Conservation (phyloP, 768 basidiomycete genomes). For the Russula virescens region DNA sequence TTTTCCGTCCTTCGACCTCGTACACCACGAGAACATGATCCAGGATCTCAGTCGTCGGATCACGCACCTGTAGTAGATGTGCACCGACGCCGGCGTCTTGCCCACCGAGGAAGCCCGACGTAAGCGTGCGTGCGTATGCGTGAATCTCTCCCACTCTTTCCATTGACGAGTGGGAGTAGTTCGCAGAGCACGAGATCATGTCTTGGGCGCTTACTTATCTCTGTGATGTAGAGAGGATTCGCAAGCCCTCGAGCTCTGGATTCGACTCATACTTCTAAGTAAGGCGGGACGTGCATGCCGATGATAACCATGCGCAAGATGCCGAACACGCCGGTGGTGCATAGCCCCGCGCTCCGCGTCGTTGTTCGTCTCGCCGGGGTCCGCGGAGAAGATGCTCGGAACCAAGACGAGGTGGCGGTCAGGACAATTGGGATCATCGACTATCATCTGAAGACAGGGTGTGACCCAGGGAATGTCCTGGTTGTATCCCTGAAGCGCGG, state of each 20-base stretch:
- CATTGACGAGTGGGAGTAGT: not conserved
- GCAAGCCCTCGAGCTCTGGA: not conserved
- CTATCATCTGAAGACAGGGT: constrained; percentile 7
- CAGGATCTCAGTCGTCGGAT: not conserved
- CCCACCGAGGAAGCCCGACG: not conserved
- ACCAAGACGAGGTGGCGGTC: constrained; percentile 2
- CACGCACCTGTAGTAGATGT: not conserved
- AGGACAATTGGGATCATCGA: constrained; percentile 14
- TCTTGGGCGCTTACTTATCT: constrained; percentile 13
- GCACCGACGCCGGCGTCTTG: not conserved
- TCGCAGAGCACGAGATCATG: constrained; percentile 9
- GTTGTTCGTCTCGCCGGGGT: constrained; percentile 5
- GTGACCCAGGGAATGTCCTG: constrained; percentile 1
- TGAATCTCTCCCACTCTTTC: not conserved
- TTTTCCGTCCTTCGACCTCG: not conserved
- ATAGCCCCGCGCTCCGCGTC: constrained; percentile 1
- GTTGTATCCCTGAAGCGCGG: not conserved
- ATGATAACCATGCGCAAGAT: constrained; percentile 14
- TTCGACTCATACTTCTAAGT: constrained; percentile 6
- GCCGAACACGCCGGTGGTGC: constrained; percentile 1
- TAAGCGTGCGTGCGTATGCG: not conserved
- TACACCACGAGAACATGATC: no score
- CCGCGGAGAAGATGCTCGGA: not conserved
- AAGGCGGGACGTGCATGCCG: constrained; percentile 22
- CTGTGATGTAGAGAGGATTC: constrained; percentile 5